Conservation (phyloP, 1,284 basidiomycete species). For the Coniophora puteana region DNA sequence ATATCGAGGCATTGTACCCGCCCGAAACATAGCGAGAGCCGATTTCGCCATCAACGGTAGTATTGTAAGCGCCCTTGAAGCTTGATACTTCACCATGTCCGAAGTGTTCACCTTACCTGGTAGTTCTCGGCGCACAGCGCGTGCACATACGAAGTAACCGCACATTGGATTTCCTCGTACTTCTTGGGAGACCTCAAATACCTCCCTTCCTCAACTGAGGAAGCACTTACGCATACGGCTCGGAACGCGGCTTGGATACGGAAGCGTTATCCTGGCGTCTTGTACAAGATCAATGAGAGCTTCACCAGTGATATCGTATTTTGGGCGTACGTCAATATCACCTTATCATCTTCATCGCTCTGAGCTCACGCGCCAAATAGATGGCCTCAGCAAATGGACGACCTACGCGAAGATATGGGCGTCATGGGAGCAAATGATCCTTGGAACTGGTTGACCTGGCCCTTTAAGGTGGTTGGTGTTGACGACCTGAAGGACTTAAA, state of each 20-base stretch:
- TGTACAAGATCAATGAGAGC: slow-evolving; percentile 43
- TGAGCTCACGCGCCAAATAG: too few relatives aligned
- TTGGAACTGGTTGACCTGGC: slow-evolving; percentile 58
- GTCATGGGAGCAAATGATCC: slow-evolving; percentile 47
- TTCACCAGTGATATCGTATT: slow-evolving; percentile 41
- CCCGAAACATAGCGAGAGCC: slow-evolving; percentile 43
- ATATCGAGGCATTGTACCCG: slow-evolving; percentile 57
- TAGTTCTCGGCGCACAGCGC: slow-evolving; percentile 49
- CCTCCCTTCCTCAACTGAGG: slow-evolving; percentile 40
- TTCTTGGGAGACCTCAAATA: slow-evolving; percentile 48
- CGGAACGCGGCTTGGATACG: slow-evolving; percentile 45
- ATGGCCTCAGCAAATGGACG: slow-evolving; percentile 56
- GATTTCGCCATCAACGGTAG: slow-evolving; percentile 64
- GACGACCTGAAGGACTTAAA: slow-evolving; percentile 46
- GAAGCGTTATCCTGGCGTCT: slow-evolving; percentile 44
- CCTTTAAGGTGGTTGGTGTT: slow-evolving; percentile 48
- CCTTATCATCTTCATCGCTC: slow-evolving; percentile 11
- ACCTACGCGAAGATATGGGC: slow-evolving; percentile 55
- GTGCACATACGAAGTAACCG: slow-evolving; percentile 47
- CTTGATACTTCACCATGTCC: too few relatives aligned
- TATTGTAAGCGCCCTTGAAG: too few relatives aligned
- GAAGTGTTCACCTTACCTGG: too few relatives aligned
- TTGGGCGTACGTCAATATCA: slow-evolving; percentile 22
- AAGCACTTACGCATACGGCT: slow-evolving; percentile 39
- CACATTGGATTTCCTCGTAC: slow-evolving; percentile 65